phyloP scores from a whole-genome alignment of 139 green algal genomes.

The Gonium pectorale region DNA sequence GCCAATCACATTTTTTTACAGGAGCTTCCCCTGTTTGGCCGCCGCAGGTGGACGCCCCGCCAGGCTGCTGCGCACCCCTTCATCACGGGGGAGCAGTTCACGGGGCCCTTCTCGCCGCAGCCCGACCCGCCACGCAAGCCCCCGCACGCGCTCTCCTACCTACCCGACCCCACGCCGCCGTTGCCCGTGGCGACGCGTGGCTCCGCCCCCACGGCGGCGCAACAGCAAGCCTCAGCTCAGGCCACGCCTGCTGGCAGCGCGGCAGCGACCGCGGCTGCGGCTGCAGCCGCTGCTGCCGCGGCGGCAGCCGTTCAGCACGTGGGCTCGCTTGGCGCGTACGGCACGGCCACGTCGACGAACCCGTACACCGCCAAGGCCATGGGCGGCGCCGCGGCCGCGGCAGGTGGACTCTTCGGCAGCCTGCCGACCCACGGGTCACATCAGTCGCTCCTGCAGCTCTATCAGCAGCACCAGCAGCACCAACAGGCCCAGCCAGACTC shows the following conservation, averaged over 20 bases:
- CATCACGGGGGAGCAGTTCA: constrained; percentile 83
- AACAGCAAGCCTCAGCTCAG: not conserved
- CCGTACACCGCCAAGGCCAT: constrained; percentile 1
- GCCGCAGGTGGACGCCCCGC: constrained; percentile 75
- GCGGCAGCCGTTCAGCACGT: not conserved
- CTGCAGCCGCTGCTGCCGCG: constrained; percentile 7
- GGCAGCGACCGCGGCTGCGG: constrained; percentile 8
- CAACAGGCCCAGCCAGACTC: not conserved
- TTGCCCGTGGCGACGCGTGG: not conserved
- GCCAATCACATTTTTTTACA: too few relatives aligned
- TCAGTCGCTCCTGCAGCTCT: not conserved
- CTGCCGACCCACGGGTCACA: not conserved
- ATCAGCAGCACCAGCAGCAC: constrained; percentile 3
- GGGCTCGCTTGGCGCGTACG: not conserved
- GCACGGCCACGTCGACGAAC: not conserved
- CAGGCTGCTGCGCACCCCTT: constrained; percentile 93
- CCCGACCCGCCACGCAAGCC: constrained; percentile 50
- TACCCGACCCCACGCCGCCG: constrained; percentile 11
- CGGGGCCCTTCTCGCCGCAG: constrained; percentile 78
- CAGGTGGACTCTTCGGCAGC: not conserved
- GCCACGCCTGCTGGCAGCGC: not conserved
- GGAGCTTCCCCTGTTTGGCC: too few relatives aligned
- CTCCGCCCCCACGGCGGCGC: too few relatives aligned
- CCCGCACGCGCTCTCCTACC: not conserved
- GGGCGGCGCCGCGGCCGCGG: not conserved